Evolutionary conservation across 139 green algal species (phyloP).

Genomic region (Tetraselmis chui): DNA sequence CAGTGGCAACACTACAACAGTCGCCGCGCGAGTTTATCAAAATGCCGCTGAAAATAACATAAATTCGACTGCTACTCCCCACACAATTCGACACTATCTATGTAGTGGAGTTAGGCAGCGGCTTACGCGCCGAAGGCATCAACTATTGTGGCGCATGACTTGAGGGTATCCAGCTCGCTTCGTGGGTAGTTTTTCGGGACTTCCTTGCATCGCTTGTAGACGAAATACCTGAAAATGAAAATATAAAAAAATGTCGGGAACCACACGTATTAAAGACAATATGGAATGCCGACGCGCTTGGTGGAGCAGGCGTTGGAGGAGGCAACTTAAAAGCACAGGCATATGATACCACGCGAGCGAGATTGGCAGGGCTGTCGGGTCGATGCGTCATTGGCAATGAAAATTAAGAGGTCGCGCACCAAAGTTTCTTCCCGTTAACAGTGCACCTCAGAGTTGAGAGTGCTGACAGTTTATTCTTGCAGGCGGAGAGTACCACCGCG

Average conservation of each 20-base stretch:
- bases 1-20: not conserved
- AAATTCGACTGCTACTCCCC: too few relatives aligned
- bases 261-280: not conserved
- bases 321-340: too few relatives aligned
- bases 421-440: not conserved
- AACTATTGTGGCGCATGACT: not conserved
- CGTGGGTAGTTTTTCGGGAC: not conserved
- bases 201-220: not conserved
- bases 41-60: not conserved
- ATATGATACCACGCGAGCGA: not conserved
- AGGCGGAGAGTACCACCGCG: not conserved
- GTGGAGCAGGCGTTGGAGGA: too few relatives aligned
- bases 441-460: not conserved
- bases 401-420: not conserved
- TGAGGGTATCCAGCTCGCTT: not conserved
- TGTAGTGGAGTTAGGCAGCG: not conserved
- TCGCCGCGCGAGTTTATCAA: not conserved
- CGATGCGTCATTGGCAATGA: not conserved
- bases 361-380: not conserved
- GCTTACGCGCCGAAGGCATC: not conserved
- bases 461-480: not conserved
- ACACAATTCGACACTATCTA: too few relatives aligned
- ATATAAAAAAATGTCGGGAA: not conserved
- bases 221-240: not conserved
- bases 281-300: too few relatives aligned